Evolutionary conservation across 495 filamentous ascomycete species (phyloP).

Genomic region (Margaritispora aquatica): DNA sequence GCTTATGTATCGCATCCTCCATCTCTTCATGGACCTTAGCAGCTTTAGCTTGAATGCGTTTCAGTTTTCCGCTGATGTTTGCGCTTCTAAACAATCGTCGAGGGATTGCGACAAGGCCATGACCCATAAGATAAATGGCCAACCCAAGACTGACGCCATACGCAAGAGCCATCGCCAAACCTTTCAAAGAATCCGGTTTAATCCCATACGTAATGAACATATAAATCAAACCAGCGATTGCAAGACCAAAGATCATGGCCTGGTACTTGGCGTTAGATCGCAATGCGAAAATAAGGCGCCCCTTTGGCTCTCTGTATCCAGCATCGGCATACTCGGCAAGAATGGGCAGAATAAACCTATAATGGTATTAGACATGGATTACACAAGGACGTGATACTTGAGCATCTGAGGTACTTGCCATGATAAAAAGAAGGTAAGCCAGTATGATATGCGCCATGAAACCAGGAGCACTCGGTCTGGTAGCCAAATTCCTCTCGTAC

Average conservation of each 20-base stretch:
- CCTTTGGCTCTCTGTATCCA: constrained; percentile 80
- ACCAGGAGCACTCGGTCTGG: constrained; percentile 67
- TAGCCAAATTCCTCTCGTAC: constrained; percentile 56
- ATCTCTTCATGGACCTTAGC: constrained; percentile 80
- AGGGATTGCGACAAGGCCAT: constrained; percentile 88
- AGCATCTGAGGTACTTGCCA: constrained; percentile 51
- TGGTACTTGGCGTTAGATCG: constrained; percentile 85
- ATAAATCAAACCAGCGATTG: constrained; percentile 70
- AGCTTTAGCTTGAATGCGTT: constrained; percentile 69
- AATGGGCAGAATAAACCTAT: constrained; percentile 80
- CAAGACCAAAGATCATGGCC: constrained; percentile 66
- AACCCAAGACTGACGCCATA: constrained; percentile 89
- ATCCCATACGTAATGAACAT: constrained; percentile 68
- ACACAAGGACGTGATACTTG: not conserved
- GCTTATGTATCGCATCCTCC: constrained; percentile 72
- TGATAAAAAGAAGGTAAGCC: constrained; percentile 90
- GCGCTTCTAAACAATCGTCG: constrained; percentile 71
- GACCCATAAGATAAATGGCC: constrained; percentile 95
- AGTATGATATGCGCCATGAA: constrained; percentile 90
- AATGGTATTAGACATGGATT: not conserved
- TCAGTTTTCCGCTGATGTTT: constrained; percentile 62
- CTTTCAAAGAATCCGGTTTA: constrained; percentile 57
- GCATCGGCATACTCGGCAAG: constrained; percentile 91
- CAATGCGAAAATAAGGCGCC: constrained; percentile 74
- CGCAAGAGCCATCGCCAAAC: constrained; percentile 82